phyloP scores from a whole-genome alignment of 257 asterid species.

The Nicotiana paniculata region DNA sequence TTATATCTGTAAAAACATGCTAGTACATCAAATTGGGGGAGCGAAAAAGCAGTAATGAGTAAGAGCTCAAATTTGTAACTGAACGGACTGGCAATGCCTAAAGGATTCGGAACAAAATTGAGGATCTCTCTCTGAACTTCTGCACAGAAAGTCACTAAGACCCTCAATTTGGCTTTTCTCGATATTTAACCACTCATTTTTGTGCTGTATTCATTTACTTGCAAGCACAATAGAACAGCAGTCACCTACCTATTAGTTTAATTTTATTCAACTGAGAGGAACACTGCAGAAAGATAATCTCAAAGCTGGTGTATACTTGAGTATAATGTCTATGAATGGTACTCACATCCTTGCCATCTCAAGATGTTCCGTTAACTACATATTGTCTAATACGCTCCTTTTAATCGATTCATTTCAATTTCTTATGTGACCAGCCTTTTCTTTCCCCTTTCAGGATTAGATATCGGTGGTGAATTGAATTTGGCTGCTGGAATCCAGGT shows the following conservation, averaged over 20 bases:
- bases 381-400: neutral
- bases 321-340: neutral
- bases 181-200: neutral
- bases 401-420: neutral
- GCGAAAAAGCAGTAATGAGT: neutral
- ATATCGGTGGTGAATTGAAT: constrained; percentile 84
- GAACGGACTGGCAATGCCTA: neutral
- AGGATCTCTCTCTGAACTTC: neutral
- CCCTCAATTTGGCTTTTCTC: neutral
- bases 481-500: constrained; percentile 96
- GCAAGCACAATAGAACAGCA: neutral
- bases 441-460: constrained; percentile 47
- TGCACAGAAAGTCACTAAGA: neutral
- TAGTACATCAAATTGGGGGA: neutral
- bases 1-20: neutral
- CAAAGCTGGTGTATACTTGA: neutral
- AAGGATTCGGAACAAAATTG: neutral
- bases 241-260: neutral
- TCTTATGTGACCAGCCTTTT: neutral
- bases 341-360: neutral
- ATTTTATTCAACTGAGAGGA: neutral
- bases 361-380: neutral
- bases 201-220: neutral
- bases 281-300: neutral
- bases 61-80: neutral